Conservation (phyloP, 768 basidiomycete genomes). For the Mycena belliarum region DNA sequence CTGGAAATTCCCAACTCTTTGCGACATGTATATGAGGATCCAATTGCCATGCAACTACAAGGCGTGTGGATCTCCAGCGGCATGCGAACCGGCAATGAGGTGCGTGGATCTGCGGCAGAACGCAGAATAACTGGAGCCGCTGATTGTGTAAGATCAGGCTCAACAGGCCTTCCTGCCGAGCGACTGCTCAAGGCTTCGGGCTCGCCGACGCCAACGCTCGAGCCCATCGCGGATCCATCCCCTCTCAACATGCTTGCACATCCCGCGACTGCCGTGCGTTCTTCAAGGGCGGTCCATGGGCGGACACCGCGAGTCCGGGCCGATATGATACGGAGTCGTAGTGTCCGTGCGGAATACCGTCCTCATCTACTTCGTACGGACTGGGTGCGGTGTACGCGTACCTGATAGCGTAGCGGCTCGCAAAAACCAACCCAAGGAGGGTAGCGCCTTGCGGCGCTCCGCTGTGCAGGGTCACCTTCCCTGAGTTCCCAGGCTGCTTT, state of each 20-base stretch:
- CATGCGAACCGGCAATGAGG: constrained; percentile 7
- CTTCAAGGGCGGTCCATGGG: no score
- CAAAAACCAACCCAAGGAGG: no score
- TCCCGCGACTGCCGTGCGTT: no score
- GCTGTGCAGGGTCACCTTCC: no score
- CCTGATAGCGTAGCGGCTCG: no score
- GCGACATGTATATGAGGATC: neutral
- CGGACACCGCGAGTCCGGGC: no score
- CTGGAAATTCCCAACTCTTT: constrained; percentile 1
- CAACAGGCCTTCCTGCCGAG: constrained; percentile 1
- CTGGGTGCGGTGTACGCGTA: no score
- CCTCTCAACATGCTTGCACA: neutral
- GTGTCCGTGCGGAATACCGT: neutral
- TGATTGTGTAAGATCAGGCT: constrained; percentile 1
- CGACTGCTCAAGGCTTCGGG: neutral
- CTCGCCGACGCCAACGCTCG: neutral
- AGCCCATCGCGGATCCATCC: neutral
- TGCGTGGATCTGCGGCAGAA: neutral
- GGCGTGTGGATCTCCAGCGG: no score
- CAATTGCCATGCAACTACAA: neutral
- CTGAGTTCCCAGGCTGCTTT: no score
- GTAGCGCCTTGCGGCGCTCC: no score
- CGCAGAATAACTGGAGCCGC: neutral
- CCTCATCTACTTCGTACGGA: no score
- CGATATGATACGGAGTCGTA: neutral